Evolutionary conservation across 352 stramenopile genomes (phyloP).

Genomic region (Pythium sukuiense): DNA sequence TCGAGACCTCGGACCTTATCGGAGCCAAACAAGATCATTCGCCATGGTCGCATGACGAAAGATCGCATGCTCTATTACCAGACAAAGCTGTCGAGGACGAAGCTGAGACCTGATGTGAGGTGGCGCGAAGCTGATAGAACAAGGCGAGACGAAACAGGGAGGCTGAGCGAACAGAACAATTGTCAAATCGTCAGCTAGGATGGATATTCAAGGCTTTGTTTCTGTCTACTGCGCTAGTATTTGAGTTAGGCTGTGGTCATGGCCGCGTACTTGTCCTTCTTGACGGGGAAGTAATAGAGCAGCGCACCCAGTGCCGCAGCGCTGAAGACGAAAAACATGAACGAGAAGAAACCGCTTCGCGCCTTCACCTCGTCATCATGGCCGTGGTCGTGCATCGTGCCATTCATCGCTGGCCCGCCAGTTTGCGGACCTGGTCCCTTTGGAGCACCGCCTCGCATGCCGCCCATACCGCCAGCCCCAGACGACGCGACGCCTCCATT

Average conservation of each 20-base stretch:
- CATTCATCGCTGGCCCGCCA: background rate
- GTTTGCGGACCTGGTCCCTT: background rate
- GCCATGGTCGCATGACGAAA: too few species aligned
- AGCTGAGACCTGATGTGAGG: too few species aligned
- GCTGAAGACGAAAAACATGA: constrained; percentile 11
- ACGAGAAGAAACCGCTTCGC: constrained; percentile 7
- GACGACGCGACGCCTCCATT: constrained; percentile 10
- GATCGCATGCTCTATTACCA: too few species aligned
- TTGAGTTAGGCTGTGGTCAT: background rate
- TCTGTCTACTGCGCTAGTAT: too few species aligned
- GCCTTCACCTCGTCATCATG: background rate
- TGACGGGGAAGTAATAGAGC: constrained; percentile 13
- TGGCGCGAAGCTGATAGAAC: too few species aligned
- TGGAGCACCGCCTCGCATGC: background rate
- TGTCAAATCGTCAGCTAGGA: too few species aligned
- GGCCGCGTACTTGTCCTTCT: constrained; percentile 9
- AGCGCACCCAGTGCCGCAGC: background rate
- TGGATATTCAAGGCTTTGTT: too few species aligned
- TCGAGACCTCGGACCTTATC: too few species aligned
- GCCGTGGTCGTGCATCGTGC: background rate
- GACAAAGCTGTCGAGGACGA: too few species aligned
- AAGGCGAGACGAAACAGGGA: too few species aligned
- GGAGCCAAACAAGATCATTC: too few species aligned
- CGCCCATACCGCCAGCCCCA: background rate
- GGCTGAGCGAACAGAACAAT: too few species aligned